phyloP scores from a whole-genome alignment of 176 grass and related monocot genomes.

The Musa schizocarpa region DNA sequence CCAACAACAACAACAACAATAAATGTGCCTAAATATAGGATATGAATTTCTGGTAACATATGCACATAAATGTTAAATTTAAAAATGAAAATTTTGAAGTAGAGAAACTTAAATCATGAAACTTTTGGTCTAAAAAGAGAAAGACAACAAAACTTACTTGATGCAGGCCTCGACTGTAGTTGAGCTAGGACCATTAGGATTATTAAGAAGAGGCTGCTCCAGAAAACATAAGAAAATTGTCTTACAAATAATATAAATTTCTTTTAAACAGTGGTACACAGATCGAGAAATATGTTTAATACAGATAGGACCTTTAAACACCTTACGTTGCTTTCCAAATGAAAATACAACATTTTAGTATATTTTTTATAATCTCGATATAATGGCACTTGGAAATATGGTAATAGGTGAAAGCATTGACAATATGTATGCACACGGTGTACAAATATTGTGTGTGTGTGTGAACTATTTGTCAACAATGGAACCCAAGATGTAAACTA shows the following conservation, averaged over 20 bases:
- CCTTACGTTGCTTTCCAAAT: not conserved
- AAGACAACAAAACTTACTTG: slow-evolving; percentile 34
- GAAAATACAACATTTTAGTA: not conserved
- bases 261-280: slow-evolving; percentile 2
- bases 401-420: no score
- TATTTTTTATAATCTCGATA: not conserved
- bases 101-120: not conserved
- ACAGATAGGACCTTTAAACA: not conserved
- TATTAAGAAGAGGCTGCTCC: slow-evolving; percentile 45
- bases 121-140: not conserved
- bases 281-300: not conserved
- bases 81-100: not conserved
- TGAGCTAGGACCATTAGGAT: slow-evolving; percentile 21
- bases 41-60: not conserved
- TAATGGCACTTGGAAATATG: not conserved
- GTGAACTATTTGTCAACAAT: no score
- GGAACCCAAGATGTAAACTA: no score
- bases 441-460: no score
- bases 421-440: no score
- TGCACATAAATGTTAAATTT: not conserved
- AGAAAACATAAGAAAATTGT: slow-evolving; percentile 20
- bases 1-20: not conserved
- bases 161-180: slow-evolving; percentile 24
- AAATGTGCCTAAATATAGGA: not conserved
- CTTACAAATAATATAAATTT: not conserved